Base-by-base conservation (phyloP, 2,329 filamentous ascomycete genomes). In the Pseudogymnoascus sp. region DNA sequence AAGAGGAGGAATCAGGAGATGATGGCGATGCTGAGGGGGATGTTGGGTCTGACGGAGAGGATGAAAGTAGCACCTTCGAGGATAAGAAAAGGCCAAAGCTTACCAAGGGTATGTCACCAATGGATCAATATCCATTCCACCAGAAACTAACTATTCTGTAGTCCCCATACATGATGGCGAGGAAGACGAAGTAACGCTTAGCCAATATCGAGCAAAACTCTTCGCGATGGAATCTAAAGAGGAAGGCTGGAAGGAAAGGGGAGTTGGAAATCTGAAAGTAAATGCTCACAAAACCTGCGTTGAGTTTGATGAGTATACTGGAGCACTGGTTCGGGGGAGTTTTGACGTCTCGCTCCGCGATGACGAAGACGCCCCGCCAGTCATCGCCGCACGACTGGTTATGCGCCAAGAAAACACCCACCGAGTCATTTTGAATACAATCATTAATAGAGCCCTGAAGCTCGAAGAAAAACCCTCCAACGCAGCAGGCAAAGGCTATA, bases 331-430 rank as follows among this genome's bases (percentile, higher is more conserved):
- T 61, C 76, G 82, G 1, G 79, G 79, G 23, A 80, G 79, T 15
- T 86, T 87, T 63, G 82, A 86, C 68, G 79, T 79, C 17, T 85
- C 83, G 4, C 79, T 81, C 61, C 75, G 79, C 2, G 78, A 81
- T 17, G 77, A 79, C 1, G 74, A 73, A 19, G 69, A 68, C 19
- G 72, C 70, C 40, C 19, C 33, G 4, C 59, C 59, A 26, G 59
- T 61, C 33, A 69, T 69, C 40, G 67, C 65, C 44, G 70, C 69
- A 17, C 88, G 93, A 44, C 83, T 97, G 68, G 83, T 97, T 66
- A 92, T 97, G 86, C 88, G 93, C 17, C 91, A 96, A 68, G 93
- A 97, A 71, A 91, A 92, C 65, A 95, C 91, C 0, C 87, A 93
- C 71, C 85, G 91, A 21, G 86, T 97, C 62, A 87, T 96, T 66